Evolutionary conservation across 2,329 filamentous ascomycete genomes (phyloP), one percentile per base, ranked within the genome.

Genomic region (Fusarium sp.): DNA sequence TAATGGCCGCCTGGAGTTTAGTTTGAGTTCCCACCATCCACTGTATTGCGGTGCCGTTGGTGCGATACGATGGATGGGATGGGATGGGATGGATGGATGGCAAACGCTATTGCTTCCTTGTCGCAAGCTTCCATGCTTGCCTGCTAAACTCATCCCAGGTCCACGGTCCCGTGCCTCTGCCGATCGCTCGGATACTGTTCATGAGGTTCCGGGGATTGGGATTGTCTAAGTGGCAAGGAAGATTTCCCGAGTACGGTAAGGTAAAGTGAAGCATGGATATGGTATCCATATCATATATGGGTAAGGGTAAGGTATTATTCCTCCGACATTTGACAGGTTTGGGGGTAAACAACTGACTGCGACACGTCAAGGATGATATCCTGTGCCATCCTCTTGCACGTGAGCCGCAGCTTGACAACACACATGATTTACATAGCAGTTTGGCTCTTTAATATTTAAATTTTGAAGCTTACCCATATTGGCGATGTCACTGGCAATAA

Each of bases 181-280:
- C 69, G 71, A 73, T 73, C 71, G 59, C 58, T 71, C 71, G 71
- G 69, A 71, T 71, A 47, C 52, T 54, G 48, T 56, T 65, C 58
- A 58, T 50, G 53, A 66, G 45, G 62, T 67, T 69, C 66, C 66
- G 57, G 66, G 66, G 46, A 46, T 60, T 60, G 20, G 55, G 57
- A 61, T 66, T 56, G 48, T 42, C 51, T 42, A 55, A 50, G 60
- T 62, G 60, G 65, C 66, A 61, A 66, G 39, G 54, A 29, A 54
- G 23, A 42, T 49, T 63, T 63, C 51, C 58, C 60, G 60, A 63
- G 60, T 63, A 63, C 60, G 60, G 58, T 29, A 39, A 47, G 29
- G 36, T 37, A 7, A 41, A 25, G 15, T 39, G 25, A 54, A 43
- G 48, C 36, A 31, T 23, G 49, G 54, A 41, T 49, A 49, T 54